Conservation (phyloP, 2,329 filamentous ascomycete genomes). For the Diaporthe humulicola region DNA sequence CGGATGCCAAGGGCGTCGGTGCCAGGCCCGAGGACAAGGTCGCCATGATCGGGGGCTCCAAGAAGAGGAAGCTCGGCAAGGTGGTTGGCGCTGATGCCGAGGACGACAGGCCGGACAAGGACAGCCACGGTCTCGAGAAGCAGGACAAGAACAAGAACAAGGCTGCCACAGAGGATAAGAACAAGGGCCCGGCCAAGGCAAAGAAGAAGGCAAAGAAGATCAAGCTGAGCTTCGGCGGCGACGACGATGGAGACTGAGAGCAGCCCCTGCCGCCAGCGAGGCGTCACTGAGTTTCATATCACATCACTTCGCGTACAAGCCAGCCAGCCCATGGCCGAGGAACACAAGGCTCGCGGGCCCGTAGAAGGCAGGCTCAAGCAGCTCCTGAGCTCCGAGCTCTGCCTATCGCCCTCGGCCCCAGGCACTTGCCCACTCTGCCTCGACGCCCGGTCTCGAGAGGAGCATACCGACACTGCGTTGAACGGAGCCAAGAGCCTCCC, state of each 20-base stretch:
- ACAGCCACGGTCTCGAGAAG: neutral
- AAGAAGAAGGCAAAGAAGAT: conserved; percentile 74
- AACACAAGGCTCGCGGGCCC: neutral
- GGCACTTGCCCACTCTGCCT: neutral
- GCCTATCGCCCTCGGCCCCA: neutral
- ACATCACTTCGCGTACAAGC: neutral
- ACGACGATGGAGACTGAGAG: conserved; percentile 64
- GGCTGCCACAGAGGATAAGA: conserved; percentile 42
- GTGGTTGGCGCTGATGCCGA: conserved; percentile 58
- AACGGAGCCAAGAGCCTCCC: neutral
- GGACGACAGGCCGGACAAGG: conserved; percentile 43
- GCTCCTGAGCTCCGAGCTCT: neutral
- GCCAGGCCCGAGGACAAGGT: conserved; percentile 44
- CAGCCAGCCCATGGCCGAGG: neutral
- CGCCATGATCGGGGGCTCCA: conserved; percentile 57
- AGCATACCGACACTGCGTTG: neutral
- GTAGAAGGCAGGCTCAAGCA: neutral
- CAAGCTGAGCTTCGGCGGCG: conserved; percentile 76
- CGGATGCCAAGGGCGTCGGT: conserved; percentile 46
- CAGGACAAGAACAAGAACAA: neutral
- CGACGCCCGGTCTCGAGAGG: neutral
- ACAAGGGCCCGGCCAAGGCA: conserved; percentile 33
- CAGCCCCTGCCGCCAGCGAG: neutral
- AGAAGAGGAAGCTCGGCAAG: conserved; percentile 69
- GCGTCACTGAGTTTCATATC: no score